phyloP scores from a whole-genome alignment of 495 filamentous ascomycete genomes.

The Penicillium steckii region DNA sequence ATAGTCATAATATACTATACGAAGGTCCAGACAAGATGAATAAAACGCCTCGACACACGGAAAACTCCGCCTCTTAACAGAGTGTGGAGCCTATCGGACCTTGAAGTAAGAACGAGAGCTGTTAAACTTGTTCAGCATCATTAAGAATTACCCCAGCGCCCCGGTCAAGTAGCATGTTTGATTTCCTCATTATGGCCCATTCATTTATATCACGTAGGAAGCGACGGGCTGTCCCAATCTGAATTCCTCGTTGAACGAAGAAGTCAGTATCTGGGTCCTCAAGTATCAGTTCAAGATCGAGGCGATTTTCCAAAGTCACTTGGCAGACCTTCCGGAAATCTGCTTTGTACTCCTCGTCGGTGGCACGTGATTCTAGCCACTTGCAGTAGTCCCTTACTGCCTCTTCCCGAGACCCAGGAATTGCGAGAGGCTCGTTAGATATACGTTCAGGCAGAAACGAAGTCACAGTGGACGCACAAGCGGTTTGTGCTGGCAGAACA shows the following conservation, averaged over 20 bases:
- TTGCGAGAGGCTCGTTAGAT: conserved; percentile 5
- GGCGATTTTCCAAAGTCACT: conserved; percentile 16
- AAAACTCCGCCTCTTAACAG: too few relatives aligned
- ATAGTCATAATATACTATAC: too few relatives aligned
- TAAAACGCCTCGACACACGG: too few relatives aligned
- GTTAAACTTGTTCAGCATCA: background rate
- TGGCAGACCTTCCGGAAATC: conserved; percentile 20
- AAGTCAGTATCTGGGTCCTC: conserved; percentile 17
- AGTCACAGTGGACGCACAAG: conserved; percentile 2
- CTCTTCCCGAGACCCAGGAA: conserved; percentile 14
- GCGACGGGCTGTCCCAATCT: conserved; percentile 19
- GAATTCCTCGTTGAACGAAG: conserved; percentile 22
- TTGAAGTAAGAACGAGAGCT: background rate
- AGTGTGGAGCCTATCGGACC: too few relatives aligned
- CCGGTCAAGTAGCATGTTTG: conserved; percentile 1
- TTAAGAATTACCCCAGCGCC: background rate
- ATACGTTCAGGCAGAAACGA: conserved; percentile 4
- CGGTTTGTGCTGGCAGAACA: conserved; percentile 1
- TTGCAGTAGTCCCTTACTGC: conserved; percentile 21
- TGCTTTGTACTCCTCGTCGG: conserved; percentile 19
- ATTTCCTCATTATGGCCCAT: conserved; percentile 17
- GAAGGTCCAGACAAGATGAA: too few relatives aligned
- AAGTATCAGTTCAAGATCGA: conserved; percentile 21
- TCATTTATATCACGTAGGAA: conserved; percentile 26
- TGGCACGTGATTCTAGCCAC: conserved; percentile 20